Evolutionary conservation across 148 eudicot genomes (phyloP), one percentile per base, ranked within the genome.

Genomic region (Cornus kousa): DNA sequence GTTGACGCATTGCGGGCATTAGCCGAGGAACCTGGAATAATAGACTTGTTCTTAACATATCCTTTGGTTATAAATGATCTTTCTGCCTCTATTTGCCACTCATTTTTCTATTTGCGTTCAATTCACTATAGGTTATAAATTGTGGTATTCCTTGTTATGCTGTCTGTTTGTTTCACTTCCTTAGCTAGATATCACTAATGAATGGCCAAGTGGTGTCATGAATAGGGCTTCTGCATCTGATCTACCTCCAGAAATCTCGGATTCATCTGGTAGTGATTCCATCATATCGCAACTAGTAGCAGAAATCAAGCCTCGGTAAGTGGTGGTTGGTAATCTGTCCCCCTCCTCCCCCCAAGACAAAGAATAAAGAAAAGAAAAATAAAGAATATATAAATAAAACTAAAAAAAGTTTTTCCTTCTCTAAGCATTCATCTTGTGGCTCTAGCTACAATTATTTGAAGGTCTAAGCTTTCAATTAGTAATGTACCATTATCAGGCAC

Each of bases 291-390:
- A 93, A 78, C 78, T 96, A 80, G 98, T 93, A 55, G 84, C 89
- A 74, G 99, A 93, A 82, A 88, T 96, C 59, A 93, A 96, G 76
- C 99, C 99, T 62, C 96, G 98, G 98, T 95, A 84, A 83, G 92
- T 86, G 66, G 62, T 66, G 69, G 72, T 78, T 59, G 12, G 22
- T 24, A 24, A 14, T 78, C 72, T n/a, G 23, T 4, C 62, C 5
- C 13, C 20, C 62, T 57, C 66, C 71, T 76, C 71, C 67, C 13
- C 13, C 28, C 3, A 3, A 37, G 17, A 43, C 50, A 16, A 28
- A 9, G 7, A 11, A 7, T 0, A 4, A 35, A n/a, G 2, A 20
- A 20, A 57, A 35, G 4, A 16, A 57, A 32, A 74, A 22, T 23
- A 1, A 31, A 8, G 31, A 43, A 43, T 9, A 43, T 43, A 43